These are phyloP conservation scores for Astrothelium macrocarpum DNA, from an alignment of 495 filamentous ascomycete species.

Conservation along the genomic window DNA sequence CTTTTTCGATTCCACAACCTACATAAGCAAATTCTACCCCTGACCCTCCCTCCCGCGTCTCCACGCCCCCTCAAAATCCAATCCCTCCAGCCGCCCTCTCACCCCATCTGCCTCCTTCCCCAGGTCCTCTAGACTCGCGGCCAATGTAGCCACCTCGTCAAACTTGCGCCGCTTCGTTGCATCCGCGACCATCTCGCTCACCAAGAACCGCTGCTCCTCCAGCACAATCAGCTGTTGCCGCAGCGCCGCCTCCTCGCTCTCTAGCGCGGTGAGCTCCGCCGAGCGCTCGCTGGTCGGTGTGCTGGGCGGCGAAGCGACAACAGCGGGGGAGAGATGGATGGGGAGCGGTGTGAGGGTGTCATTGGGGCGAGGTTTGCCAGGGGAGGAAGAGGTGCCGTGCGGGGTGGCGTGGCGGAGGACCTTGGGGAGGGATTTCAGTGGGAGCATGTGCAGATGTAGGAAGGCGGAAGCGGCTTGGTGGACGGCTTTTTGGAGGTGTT, in stretches of 20 bases:
- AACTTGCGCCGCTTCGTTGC: slow-evolving; percentile 75
- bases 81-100: slow-evolving; percentile 40
- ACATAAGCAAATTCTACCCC: background rate
- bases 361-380: slow-evolving; percentile 14
- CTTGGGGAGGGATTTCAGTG: slow-evolving; percentile 75
- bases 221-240: slow-evolving; percentile 78
- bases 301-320: slow-evolving; percentile 11
- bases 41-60: background rate
- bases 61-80: slow-evolving; percentile 42
- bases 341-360: slow-evolving; percentile 51
- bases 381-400: slow-evolving; percentile 24
- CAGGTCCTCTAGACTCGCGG: slow-evolving; percentile 75
- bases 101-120: slow-evolving; percentile 70
- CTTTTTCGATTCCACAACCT: too few relatives aligned
- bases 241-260: slow-evolving; percentile 78
- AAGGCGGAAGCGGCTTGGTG: slow-evolving; percentile 77
- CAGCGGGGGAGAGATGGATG: slow-evolving; percentile 36
- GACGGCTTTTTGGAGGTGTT: slow-evolving; percentile 70
- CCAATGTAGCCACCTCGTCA: slow-evolving; percentile 76
- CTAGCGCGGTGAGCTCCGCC: slow-evolving; percentile 58
- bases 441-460: slow-evolving; percentile 84
- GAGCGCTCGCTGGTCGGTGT: slow-evolving; percentile 19
- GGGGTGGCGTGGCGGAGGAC: slow-evolving; percentile 63
- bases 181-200: slow-evolving; percentile 76
- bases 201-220: slow-evolving; percentile 90